phyloP scores from a whole-genome alignment of 495 filamentous ascomycete genomes.

The Tirmania nivea region DNA sequence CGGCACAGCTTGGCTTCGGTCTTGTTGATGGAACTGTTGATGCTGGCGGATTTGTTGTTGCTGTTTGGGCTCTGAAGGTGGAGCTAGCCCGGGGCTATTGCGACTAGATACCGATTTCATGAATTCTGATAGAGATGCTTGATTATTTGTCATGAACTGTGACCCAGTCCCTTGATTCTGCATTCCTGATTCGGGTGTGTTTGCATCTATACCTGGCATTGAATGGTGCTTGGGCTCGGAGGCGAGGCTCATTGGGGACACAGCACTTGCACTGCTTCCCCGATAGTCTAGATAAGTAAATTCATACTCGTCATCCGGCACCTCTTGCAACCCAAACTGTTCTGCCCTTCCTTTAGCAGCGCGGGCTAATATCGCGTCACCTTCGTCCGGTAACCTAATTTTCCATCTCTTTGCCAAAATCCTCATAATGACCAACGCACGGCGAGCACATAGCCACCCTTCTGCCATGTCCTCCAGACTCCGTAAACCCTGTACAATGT shows the following conservation, averaged over 20 bases:
- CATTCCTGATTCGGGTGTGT: background rate
- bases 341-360: slow-evolving; percentile 6
- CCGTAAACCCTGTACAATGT: slow-evolving; percentile 75
- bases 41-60: background rate
- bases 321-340: slow-evolving; percentile 23
- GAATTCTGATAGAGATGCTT: no score
- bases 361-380: slow-evolving; percentile 45
- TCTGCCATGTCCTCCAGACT: slow-evolving; percentile 92
- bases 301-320: slow-evolving; percentile 25
- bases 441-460: slow-evolving; percentile 73
- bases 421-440: slow-evolving; percentile 66
- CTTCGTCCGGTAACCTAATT: slow-evolving; percentile 68
- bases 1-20: background rate
- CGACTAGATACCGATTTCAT: no score
- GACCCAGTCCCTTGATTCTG: background rate
- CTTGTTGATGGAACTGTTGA: background rate
- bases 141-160: slow-evolving; percentile 4
- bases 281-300: background rate
- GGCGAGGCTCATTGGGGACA: background rate
- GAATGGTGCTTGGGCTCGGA: background rate
- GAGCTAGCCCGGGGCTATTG: no score
- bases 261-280: background rate
- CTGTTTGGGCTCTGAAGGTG: no score
- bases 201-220: no score
- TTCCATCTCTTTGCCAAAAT: slow-evolving; percentile 76